These are phyloP conservation scores for Macaranga tanarius DNA, from an alignment of 441 rosid genomes.

Conservation along the genomic window DNA sequence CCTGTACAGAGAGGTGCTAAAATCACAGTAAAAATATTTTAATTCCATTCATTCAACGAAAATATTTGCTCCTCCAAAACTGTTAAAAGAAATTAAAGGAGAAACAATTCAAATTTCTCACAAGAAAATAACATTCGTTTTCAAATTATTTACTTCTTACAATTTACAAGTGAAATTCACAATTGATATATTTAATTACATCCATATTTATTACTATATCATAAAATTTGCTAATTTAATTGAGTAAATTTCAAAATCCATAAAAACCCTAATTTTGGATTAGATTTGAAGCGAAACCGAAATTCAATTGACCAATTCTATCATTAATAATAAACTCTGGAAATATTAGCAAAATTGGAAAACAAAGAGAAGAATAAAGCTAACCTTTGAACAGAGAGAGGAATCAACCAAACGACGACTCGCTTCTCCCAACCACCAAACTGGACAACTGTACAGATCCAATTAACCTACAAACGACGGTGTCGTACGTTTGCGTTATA, in stretches of 20 bases:
- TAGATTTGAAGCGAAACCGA: not conserved
- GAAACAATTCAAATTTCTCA: too few relatives aligned
- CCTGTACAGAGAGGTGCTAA: too few relatives aligned
- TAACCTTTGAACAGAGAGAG: constrained; percentile 7
- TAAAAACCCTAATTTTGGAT: not conserved
- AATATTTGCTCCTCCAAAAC: too few relatives aligned
- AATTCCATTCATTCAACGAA: too few relatives aligned
- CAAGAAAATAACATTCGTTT: too few relatives aligned
- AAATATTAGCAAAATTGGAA: not conserved
- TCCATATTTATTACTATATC: not conserved
- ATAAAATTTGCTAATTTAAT: not conserved
- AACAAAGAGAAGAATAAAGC: not conserved
- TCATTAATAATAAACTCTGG: not conserved
- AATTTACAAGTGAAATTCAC: too few relatives aligned
- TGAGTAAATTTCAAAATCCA: not conserved
- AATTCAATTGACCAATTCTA: not conserved
- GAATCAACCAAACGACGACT: constrained; percentile 22
- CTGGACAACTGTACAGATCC: not conserved
- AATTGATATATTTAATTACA: not conserved
- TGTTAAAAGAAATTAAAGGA: too few relatives aligned
- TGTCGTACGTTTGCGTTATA: constrained; percentile 5
- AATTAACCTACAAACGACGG: constrained; percentile 25
- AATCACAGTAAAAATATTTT: too few relatives aligned
- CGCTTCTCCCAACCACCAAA: constrained; percentile 1
- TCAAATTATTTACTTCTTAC: too few relatives aligned